A percentile compares a stretch with the other conserved stretches of the same genome.
phyloP scores from a whole-genome alignment of 192 early-diverging fungal species.

The Backusella liffmaniae region DNA sequence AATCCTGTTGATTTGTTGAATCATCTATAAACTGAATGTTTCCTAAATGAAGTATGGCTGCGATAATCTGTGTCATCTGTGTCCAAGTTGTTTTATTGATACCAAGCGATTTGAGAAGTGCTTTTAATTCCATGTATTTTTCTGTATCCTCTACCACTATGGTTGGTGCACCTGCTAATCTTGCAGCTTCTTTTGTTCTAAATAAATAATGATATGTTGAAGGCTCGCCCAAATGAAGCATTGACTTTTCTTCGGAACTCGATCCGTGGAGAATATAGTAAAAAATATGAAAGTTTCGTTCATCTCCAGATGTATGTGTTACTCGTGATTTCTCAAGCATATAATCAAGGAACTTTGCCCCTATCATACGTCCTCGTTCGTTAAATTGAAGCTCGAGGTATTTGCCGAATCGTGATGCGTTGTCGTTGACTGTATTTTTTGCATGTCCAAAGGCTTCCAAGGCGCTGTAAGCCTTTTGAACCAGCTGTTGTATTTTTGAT shows the following conservation, averaged over 20 bases:
- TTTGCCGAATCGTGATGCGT: conserved; percentile 78
- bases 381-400: conserved; percentile 89
- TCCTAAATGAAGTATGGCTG: conserved; percentile 84
- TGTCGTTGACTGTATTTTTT: conserved; percentile 62
- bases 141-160: conserved; percentile 42
- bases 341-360: conserved; percentile 82
- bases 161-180: conserved; percentile 33
- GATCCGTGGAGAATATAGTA: conserved; percentile 89
- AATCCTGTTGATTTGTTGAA: conserved; percentile 63
- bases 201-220: conserved; percentile 44
- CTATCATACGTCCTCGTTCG: conserved; percentile 83
- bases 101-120: conserved; percentile 56
- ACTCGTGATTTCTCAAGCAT: conserved; percentile 84
- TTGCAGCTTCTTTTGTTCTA: conserved; percentile 9
- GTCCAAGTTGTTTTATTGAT: conserved; percentile 64
- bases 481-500: conserved; percentile 59
- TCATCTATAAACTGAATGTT: conserved; percentile 80
- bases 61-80: conserved; percentile 80
- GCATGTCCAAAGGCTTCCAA: conserved; percentile 89
- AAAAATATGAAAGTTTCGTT: conserved; percentile 92
- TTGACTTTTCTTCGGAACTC: conserved; percentile 67
- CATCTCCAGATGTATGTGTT: conserved; percentile 55
- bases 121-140: conserved; percentile 60
- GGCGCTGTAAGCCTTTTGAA: conserved; percentile 68
- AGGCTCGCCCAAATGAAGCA: conserved; percentile 67